A percentile compares a stretch with the other conserved stretches of the same genome.
Evolutionary conservation across 169 alveolate species (phyloP).

Genomic region (Plasmodium fragile): DNA sequence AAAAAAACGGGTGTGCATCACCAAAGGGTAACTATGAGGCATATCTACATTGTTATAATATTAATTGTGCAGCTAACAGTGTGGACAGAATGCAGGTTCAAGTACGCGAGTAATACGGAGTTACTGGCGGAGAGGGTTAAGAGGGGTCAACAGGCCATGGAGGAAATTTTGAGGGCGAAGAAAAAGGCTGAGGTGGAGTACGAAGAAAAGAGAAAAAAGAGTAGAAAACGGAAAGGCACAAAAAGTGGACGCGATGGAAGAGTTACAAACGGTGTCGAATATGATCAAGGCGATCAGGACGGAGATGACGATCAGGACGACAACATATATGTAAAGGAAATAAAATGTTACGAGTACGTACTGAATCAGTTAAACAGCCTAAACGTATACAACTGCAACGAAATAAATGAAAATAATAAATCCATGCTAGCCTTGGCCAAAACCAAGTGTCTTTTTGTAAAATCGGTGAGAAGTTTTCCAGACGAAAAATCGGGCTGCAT

Average conservation of each 20-base stretch:
- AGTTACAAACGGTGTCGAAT: not conserved
- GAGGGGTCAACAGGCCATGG: constrained; percentile 71
- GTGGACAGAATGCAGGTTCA: constrained; percentile 44
- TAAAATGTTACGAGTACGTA: constrained; percentile 85
- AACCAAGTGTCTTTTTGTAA: constrained; percentile 85
- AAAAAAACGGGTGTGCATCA: not conserved
- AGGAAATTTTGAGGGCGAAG: constrained; percentile 65
- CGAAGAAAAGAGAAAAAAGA: constrained; percentile 18
- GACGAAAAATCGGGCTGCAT: constrained; percentile 83
- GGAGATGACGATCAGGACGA: constrained; percentile 6
- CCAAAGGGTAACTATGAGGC: constrained; percentile 10
- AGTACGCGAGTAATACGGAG: constrained; percentile 51
- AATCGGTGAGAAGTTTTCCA: constrained; percentile 84
- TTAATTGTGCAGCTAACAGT: constrained; percentile 28
- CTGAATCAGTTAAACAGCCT: constrained; percentile 81
- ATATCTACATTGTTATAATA: constrained; percentile 8
- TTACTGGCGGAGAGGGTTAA: constrained; percentile 40
- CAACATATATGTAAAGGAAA: constrained; percentile 74
- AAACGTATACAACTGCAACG: constrained; percentile 82
- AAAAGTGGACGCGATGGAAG: not conserved
- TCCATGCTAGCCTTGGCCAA: constrained; percentile 86
- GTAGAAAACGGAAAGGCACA: not conserved
- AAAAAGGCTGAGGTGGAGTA: constrained; percentile 69
- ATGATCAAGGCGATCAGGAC: not conserved
- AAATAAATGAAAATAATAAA: constrained; percentile 84